Evolutionary conservation across 2,329 filamentous ascomycete species (phyloP), one percentile per base, ranked within the genome.

Genomic region (Colletotrichum destructivum): DNA sequence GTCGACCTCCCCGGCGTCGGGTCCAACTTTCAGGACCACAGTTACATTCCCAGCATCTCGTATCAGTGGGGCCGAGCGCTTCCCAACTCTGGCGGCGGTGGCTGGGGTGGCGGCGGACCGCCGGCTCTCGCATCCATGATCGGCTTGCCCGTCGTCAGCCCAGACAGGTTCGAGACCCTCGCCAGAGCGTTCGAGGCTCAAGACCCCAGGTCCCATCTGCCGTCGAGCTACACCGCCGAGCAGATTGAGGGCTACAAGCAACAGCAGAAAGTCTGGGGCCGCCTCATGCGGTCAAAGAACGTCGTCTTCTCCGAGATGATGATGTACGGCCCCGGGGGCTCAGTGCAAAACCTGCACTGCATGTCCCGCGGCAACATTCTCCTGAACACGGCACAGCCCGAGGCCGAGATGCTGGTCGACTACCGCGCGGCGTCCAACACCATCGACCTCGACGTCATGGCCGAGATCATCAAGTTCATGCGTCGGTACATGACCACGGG

Each of bases 231-330:
- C 69, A 74, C 74, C 18, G 1, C 69, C 9, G 74, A 74, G 68
- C 75, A 75, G 61, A 44, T 76, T 2, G 75, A 75, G 26, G 76
- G 76, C 21, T 78, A 84, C 59, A 85, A 85, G 73, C 82, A 84
- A 12, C 81, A 87, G 8, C 83, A 85, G 31, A 62, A 63, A 9
- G 70, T 77, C 9, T 75, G 69, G 62, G 66, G 71, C 42, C 47
- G 72, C 3, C 73, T 76, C 42, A 72, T 77, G 75, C 71, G 72
- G 18, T 74, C 74, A 23, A 66, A 72, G 51, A 74, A 76, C 16
- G 74, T 79, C 3, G 84, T 84, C 73, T 83, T 88, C 76, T 86
- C 84, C 60, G 80, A 79, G 60, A 81, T 88, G 49, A 87, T 87
- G 74, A 85, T 76, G 54, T 66, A 69, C 61, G 73, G 73, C 0